A percentile compares a stretch with the other conserved stretches of the same genome.
Evolutionary conservation across 441 rosid genomes (phyloP).

Genomic region (Populus trichocarpa): DNA sequence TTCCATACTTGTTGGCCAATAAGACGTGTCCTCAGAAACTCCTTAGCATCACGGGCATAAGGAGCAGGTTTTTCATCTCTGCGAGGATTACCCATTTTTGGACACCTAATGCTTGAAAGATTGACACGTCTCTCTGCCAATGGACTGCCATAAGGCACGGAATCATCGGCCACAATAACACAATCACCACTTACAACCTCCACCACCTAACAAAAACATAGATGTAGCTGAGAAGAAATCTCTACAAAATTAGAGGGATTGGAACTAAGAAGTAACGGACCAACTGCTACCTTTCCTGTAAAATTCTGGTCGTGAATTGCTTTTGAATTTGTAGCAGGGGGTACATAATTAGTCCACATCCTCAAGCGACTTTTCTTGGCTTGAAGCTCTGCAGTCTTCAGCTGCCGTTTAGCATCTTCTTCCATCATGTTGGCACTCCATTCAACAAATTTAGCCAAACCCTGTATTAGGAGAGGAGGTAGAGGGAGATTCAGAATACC

Average conservation of each 20-base stretch:
- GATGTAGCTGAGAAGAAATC: conserved; percentile 11
- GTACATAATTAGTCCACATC: conserved; percentile 85
- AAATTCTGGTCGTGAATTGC: conserved; percentile 95
- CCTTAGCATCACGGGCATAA: conserved; percentile 87
- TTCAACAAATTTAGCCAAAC: conserved; percentile 91
- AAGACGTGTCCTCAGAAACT: conserved; percentile 70
- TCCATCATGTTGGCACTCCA: conserved; percentile 99
- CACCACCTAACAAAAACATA: conserved; percentile 58
- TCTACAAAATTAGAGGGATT: neutral
- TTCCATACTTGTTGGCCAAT: conserved; percentile 66
- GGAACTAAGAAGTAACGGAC: neutral
- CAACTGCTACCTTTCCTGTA: conserved; percentile 69
- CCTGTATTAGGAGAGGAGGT: conserved; percentile 35
- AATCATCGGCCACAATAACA: conserved; percentile 86
- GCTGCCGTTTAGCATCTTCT: conserved; percentile 72
- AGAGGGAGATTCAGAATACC: conserved; percentile 1
- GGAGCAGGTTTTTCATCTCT: conserved; percentile 85
- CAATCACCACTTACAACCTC: conserved; percentile 98
- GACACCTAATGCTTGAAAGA: conserved; percentile 90
- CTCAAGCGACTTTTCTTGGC: conserved; percentile 78
- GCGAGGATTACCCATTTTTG: conserved; percentile 87
- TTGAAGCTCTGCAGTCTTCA: conserved; percentile 85
- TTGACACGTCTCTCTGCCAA: conserved; percentile 87
- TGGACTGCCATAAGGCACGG: conserved; percentile 80
- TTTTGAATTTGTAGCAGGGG: conserved; percentile 79